Base-by-base conservation (phyloP, 2,329 filamentous ascomycete genomes). In the Malbranchea zuffiana region DNA sequence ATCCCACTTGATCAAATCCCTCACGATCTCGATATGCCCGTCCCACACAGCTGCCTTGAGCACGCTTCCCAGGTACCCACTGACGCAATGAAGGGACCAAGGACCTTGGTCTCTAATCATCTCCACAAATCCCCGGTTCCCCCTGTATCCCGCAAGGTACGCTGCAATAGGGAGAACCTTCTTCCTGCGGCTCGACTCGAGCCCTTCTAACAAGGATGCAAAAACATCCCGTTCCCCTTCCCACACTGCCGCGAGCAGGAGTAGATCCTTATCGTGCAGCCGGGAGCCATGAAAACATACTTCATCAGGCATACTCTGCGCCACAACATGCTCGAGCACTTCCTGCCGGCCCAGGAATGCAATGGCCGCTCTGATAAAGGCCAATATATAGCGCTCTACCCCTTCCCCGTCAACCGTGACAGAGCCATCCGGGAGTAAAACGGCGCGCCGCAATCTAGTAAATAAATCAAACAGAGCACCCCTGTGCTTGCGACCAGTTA, bases 61-160 rank as follows among this genome's bases (percentile, higher is more conserved):
- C 7, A 21, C 4, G 19, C 13, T 24, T 7, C 32, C 32, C 12
- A 18, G 21, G 15, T 6, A 3, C 7, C 29, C 29, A 12, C 13
- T 19, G 10, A 7, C 5, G 2, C 8, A 17, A n/a, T 18, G 18
- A 16, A 17, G 13, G 7, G 18, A 5, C 8, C 18, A n/a, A 7
- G 7, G 5, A 3, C 29, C 8, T 7, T 12, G 29, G 4, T 16
- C 13, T 3, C 12, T 18, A 7, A 31, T 3, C 15, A 31, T 10
- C 5, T 19, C 4, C 5, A 31, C 16, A 7, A 31, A 5, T 10
- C 6, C 4, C 16, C 18, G n/a, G 16, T 31, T 18, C 3, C 29
- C 29, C 21, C 29, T 16, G 16, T 31, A 31, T 6, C 16, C 29
- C 15, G 29, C 29, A 10, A 31, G 29, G 29, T 31, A 31, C 8